A percentile compares a stretch with the other conserved stretches of the same genome.
Conservation (phyloP, 345 rosid genomes). For the Hypericum perforatum region DNA sequence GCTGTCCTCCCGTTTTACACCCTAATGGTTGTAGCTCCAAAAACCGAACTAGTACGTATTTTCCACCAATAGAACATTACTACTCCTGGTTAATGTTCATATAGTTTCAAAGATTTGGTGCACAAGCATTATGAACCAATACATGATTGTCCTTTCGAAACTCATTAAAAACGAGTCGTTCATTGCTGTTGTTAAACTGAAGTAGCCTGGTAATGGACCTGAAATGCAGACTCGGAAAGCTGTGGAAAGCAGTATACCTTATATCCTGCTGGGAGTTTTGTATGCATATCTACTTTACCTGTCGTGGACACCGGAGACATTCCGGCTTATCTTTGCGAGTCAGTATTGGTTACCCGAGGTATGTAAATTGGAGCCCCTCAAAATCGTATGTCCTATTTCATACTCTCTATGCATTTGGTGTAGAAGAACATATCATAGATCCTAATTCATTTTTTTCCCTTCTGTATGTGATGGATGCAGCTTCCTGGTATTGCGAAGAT, state of each 20-base stretch:
- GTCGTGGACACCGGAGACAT: neutral
- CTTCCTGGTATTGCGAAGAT: neutral
- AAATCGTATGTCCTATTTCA: neutral
- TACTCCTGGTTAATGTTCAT: neutral
- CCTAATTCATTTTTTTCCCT: constrained; percentile 1
- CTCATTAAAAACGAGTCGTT: too few species aligned
- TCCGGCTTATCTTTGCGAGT: neutral
- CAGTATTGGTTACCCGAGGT: neutral
- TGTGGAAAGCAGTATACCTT: neutral
- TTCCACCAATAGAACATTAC: neutral
- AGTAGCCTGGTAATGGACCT: too few species aligned
- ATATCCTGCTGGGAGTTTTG: neutral
- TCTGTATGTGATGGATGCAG: neutral
- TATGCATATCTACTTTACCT: neutral
- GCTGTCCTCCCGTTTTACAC: neutral
- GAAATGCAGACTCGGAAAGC: neutral
- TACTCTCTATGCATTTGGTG: neutral
- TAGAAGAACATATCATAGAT: too few species aligned
- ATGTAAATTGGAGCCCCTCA: neutral
- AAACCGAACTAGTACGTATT: neutral
- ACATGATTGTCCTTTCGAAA: too few species aligned
- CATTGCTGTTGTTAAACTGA: too few species aligned
- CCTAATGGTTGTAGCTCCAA: neutral
- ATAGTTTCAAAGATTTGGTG: neutral
- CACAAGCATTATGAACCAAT: too few species aligned